Base-by-base conservation (phyloP, 75 land plant genomes). In the Chamaecyparis obtusa region DNA sequence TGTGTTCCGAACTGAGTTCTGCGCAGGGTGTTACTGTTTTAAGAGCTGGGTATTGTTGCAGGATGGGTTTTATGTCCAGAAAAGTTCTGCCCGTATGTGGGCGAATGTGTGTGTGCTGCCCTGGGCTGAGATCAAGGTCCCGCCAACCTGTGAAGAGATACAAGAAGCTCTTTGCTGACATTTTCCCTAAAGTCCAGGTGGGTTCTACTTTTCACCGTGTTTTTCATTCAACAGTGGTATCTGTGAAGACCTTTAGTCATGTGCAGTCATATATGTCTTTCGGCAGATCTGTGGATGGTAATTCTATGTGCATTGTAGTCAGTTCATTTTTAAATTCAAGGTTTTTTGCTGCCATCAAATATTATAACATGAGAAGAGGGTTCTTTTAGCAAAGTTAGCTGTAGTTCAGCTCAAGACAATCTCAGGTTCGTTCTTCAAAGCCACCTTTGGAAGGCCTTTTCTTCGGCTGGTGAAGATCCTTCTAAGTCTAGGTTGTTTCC, bases 141-240 rank as follows among this genome's bases (percentile, higher is more conserved):
- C 93, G 95, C 33, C 95, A 92, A 71, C 96, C 96, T 24, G 95
- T 95, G 54, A 95, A 95, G 88, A 90, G 96, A 64, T 95, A 95
- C 91, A 95, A 95, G 89, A 95, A 94, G 87, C 88, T 94, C 39
- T 88, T 93, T 24, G 87, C 90, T 81, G 96, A 94, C 32, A 87
- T 95, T 43, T 93, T 90, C 69, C 96, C 95, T 36, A 93, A 93
- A 49, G 55, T 83, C 17, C 88, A 87, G 86, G 95, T 94, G 43
- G 69, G 92, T 39, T 64, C 9, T 64, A 64, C n/a, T 10, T 86
- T 87, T 56, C 10, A 35, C 21, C 1, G 2, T 84, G 32, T 56
- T 49, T 83, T 33, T 43, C 32, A 19, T 43, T 43, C 48, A 83
- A 3, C 30, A 83, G 21, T 83, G 33, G 3, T 48, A 30, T 64